A percentile compares a stretch with the other conserved stretches of the same genome.
Evolutionary conservation across 1,284 basidiomycete genomes (phyloP).

Genomic region (Trichosporon asahii): DNA sequence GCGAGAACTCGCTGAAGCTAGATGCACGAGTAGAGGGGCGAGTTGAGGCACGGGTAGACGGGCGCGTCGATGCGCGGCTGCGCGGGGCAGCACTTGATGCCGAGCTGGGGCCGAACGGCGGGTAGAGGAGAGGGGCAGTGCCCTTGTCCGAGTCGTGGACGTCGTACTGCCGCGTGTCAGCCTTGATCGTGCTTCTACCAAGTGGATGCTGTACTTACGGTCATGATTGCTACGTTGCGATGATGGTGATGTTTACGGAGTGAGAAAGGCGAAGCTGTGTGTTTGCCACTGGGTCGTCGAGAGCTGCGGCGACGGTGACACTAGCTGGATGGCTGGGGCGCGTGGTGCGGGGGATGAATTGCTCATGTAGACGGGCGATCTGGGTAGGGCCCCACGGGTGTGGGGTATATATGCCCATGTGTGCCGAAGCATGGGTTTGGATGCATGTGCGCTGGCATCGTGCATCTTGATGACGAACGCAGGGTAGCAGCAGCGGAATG

Average conservation of each 20-base stretch:
- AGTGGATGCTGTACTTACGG: neutral
- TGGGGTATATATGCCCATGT: neutral
- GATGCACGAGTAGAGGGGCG: neutral
- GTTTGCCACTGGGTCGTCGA: neutral
- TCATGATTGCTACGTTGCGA: neutral
- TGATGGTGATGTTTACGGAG: neutral
- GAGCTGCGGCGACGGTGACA: neutral
- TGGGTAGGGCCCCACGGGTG: neutral
- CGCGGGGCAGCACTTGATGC: neutral
- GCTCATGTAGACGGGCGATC: neutral
- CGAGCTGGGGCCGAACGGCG: neutral
- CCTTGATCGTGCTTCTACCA: neutral
- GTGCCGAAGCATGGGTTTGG: neutral
- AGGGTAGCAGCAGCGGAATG: conserved; percentile 5
- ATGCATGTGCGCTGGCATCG: neutral
- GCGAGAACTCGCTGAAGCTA: neutral
- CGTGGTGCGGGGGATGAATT: conserved; percentile 1
- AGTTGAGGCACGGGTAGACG: neutral
- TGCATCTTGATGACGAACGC: neutral
- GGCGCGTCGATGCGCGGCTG: neutral
- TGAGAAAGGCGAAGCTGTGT: neutral
- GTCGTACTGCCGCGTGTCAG: neutral
- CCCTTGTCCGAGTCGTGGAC: neutral
- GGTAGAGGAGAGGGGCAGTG: neutral
- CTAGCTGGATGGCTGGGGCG: neutral